Percentiles rank a stretch among this genome's conserved stretches.
phyloP scores from a whole-genome alignment of 768 basidiomycete genomes.

The Leccinum variicolor region DNA sequence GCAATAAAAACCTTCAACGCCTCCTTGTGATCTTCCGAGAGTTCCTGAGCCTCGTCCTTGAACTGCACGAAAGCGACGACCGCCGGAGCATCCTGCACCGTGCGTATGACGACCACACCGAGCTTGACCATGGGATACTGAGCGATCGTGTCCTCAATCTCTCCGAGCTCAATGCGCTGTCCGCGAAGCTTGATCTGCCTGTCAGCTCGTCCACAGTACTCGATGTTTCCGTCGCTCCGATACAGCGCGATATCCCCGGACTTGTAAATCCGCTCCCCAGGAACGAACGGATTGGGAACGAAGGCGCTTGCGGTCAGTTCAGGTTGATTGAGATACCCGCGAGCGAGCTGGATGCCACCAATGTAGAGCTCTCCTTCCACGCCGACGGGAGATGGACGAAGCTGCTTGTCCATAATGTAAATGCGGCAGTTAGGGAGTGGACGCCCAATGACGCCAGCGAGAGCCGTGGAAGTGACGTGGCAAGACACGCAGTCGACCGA shows the following conservation, averaged over 20 bases:
- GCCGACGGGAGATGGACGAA: conserved; percentile 26
- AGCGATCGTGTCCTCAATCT: conserved; percentile 30
- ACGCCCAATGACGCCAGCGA: conserved; percentile 27
- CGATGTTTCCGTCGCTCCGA: conserved; percentile 25
- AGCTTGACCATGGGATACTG: conserved; percentile 22
- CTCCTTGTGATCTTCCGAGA: conserved; percentile 20
- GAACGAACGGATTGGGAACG: conserved; percentile 29
- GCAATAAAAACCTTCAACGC: conserved; percentile 24
- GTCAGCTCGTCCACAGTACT: conserved; percentile 32
- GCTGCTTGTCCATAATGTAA: conserved; percentile 28
- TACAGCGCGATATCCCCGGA: conserved; percentile 31
- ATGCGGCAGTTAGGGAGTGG: conserved; percentile 30
- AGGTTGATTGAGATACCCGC: conserved; percentile 22
- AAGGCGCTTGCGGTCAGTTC: conserved; percentile 29
- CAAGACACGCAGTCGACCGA: conserved; percentile 29
- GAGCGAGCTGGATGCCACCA: conserved; percentile 20
- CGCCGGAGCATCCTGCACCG: conserved; percentile 27
- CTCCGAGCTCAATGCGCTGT: conserved; percentile 32
- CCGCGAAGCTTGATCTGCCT: conserved; percentile 34
- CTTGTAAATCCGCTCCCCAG: conserved; percentile 28
- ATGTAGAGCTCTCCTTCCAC: conserved; percentile 26
- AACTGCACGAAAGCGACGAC: conserved; percentile 31
- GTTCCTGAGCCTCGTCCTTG: conserved; percentile 6
- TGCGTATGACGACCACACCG: conserved; percentile 25
- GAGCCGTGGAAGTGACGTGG: conserved; percentile 18